Percentiles rank a stretch among this genome's conserved stretches.
Evolutionary conservation across 768 basidiomycete species (phyloP).

Genomic region (Clitopilus hobsonii): DNA sequence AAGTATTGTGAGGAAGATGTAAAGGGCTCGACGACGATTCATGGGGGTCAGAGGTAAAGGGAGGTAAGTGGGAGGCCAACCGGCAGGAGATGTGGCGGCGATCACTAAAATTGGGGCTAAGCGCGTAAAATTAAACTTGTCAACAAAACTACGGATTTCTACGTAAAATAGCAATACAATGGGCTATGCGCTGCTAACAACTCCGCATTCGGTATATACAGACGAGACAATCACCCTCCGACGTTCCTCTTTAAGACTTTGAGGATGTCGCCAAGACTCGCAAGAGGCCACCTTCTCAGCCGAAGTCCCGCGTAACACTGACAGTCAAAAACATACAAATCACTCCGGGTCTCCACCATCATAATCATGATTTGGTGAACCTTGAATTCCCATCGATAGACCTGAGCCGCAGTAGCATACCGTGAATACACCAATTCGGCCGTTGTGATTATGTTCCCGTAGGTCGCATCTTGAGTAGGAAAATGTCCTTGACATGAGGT

Average conservation of each 20-base stretch:
- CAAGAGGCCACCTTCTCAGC: background rate
- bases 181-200: background rate
- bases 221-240: background rate
- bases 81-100: conserved; percentile 1
- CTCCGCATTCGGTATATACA: background rate
- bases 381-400: background rate
- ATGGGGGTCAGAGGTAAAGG: conserved; percentile 22
- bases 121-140: background rate
- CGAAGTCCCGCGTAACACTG: background rate
- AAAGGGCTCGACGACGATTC: conserved; percentile 41
- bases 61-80: conserved; percentile 1
- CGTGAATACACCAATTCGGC: background rate
- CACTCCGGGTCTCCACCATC: background rate
- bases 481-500: conserved; percentile 44
- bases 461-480: conserved; percentile 37
- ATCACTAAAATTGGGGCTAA: no score
- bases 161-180: background rate
- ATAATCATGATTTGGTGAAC: background rate
- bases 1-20: conserved; percentile 45
- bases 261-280: background rate
- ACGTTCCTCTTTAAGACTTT: background rate
- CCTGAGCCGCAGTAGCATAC: background rate
- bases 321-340: background rate
- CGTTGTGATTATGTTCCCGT: conserved; percentile 20
- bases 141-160: background rate